Base-by-base conservation (phyloP, 129 eudicot species). In the Artemisia argyi region DNA sequence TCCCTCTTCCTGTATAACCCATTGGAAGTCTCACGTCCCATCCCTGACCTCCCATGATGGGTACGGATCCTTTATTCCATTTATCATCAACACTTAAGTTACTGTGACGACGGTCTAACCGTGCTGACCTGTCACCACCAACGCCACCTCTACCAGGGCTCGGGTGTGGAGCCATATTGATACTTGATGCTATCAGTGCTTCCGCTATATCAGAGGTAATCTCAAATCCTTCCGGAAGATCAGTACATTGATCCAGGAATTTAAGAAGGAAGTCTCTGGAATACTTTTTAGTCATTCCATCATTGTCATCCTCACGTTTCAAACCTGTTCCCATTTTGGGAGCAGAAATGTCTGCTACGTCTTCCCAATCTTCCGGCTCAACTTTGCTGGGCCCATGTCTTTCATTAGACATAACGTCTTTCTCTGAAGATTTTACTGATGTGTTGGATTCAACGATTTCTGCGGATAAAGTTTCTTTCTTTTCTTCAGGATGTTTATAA, bases 301-400 rank as follows among this genome's bases (percentile, higher is more conserved):
- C 87, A 82, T 80, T 69, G 69, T 69, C 88, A 72, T 83, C 94
- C 61, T 80, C 91, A 54, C 81, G 51, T 75, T 75, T 80, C 73
- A 73, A 73, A 53, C 53, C 56, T 35, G 84, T 67, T 71, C 80
- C 86, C 68, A 90, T 73, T 78, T 84, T 82, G 19, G 97, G 93
- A 44, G 84, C 69, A 16, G 98, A 90, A 54, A 88, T 76, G 44
- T 90, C 97, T 44, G 89, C 96, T 56, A 85, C 97, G 76, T 94
- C 99, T 73, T 94, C 99, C 99, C 99, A 94, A 72, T 94, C 96
- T 79, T 94, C 99, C 2, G 85, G 96, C 83, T 94, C 99, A 55
- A 77, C 50, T 69, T 88, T 94, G 58, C 54, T 17, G 17, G 65
- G 78, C 66, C 77, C 83, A 76, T 51, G 59, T 66, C 73, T 76